phyloP scores from a whole-genome alignment of 2,329 filamentous ascomycete genomes.

The Acephala macrosclerotiorum region DNA sequence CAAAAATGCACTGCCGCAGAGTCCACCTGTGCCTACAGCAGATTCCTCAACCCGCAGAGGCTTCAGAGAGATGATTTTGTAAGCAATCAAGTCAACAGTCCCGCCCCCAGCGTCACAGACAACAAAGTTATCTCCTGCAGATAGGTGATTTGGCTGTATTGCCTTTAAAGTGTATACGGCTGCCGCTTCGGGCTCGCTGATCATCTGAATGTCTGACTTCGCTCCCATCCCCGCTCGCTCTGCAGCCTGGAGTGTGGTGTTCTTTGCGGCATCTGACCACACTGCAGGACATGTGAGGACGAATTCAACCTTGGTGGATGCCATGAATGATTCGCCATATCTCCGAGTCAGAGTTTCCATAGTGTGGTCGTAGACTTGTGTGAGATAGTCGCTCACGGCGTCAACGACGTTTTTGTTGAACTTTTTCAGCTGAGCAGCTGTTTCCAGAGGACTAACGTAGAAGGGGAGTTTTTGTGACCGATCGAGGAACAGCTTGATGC shows the following conservation, averaged over 20 bases:
- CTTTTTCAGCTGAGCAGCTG: slow-evolving; percentile 76
- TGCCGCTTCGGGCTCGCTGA: slow-evolving; percentile 81
- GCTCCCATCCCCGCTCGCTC: slow-evolving; percentile 81
- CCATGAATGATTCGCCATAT: slow-evolving; percentile 82
- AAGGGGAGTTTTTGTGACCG: slow-evolving; percentile 81
- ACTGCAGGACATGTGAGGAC: slow-evolving; percentile 84
- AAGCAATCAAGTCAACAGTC: slow-evolving; percentile 79
- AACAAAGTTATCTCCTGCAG: slow-evolving; percentile 67
- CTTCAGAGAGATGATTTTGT: slow-evolving; percentile 77
- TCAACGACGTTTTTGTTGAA: slow-evolving; percentile 81
- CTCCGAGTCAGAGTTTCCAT: slow-evolving; percentile 78
- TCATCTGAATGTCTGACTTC: slow-evolving; percentile 75
- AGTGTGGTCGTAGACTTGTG: slow-evolving; percentile 77
- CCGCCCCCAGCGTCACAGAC: slow-evolving; percentile 65
- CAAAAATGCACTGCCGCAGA: slow-evolving; percentile 81
- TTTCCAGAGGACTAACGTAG: slow-evolving; percentile 81
- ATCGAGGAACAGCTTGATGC: slow-evolving; percentile 86
- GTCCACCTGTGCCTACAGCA: slow-evolving; percentile 78
- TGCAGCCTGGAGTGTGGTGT: slow-evolving; percentile 79
- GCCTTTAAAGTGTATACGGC: slow-evolving; percentile 82
- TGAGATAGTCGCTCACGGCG: slow-evolving; percentile 81
- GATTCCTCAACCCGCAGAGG: slow-evolving; percentile 80
- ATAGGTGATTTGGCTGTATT: slow-evolving; percentile 77
- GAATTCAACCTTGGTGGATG: slow-evolving; percentile 77
- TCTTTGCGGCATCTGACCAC: slow-evolving; percentile 87